Evolutionary conservation across 2,329 filamentous ascomycete species (phyloP).

Genomic region (Xylaria sp.): DNA sequence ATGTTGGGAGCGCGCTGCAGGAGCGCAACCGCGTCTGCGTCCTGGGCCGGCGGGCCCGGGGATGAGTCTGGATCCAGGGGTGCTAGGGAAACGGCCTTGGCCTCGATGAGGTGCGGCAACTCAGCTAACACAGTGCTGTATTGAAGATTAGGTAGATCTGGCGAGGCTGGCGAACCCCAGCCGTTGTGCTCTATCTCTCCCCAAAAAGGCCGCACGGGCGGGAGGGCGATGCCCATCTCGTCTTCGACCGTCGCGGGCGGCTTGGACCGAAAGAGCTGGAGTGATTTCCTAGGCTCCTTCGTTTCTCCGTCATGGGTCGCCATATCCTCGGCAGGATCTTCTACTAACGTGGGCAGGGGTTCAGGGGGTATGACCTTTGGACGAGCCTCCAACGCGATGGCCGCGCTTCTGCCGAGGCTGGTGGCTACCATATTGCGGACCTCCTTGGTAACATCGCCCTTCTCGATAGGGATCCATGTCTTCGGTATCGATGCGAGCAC

Average conservation of each 20-base stretch:
- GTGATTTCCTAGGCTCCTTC: conserved; percentile 23
- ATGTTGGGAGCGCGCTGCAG: conserved; percentile 72
- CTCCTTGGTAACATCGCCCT: conserved; percentile 75
- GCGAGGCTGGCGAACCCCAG: conserved; percentile 80
- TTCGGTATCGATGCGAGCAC: conserved; percentile 84
- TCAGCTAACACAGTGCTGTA: conserved; percentile 82
- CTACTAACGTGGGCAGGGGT: conserved; percentile 22
- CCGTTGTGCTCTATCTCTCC: conserved; percentile 83
- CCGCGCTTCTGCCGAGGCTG: conserved; percentile 74
- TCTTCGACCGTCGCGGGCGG: conserved; percentile 44
- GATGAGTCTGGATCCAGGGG: conserved; percentile 53
- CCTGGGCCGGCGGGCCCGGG: conserved; percentile 52
- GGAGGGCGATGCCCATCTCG: conserved; percentile 51
- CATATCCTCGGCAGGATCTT: conserved; percentile 12
- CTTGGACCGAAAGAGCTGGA: conserved; percentile 34
- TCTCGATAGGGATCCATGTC: conserved; percentile 81
- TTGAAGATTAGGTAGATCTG: conserved; percentile 78
- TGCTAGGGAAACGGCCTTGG: conserved; percentile 85
- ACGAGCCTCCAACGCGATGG: conserved; percentile 76
- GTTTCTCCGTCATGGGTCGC: conserved; percentile 1
- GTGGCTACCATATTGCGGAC: conserved; percentile 77
- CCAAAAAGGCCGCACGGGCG: conserved; percentile 65
- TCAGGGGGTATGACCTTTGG: conserved; percentile 59
- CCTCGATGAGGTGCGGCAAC: conserved; percentile 87
- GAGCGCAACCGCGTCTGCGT: conserved; percentile 68